Evolutionary conservation across 2,329 filamentous ascomycete genomes (phyloP).

Genomic region (Stachybotrys elegans): DNA sequence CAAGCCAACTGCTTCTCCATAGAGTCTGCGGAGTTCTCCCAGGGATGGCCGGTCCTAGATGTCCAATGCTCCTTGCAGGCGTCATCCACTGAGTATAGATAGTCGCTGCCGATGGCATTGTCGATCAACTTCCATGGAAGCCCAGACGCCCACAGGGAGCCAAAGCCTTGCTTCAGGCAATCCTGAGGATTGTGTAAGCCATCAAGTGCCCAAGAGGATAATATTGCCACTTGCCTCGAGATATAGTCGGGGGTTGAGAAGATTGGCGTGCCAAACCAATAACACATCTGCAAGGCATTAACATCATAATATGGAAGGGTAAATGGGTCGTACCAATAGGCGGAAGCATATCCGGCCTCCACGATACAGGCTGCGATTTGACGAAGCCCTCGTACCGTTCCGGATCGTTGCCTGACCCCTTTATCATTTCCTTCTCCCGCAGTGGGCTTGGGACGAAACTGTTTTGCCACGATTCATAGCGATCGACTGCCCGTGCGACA

Average conservation of each 20-base stretch:
- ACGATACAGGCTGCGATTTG: constrained; percentile 5
- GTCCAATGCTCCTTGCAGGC: constrained; percentile 39
- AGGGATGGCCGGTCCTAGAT: constrained; percentile 38
- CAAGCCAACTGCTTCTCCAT: constrained; percentile 42
- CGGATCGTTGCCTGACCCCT: not conserved
- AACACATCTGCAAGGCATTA: constrained; percentile 47
- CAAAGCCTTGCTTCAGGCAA: constrained; percentile 12
- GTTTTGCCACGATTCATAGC: constrained; percentile 58
- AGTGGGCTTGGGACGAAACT: constrained; percentile 7
- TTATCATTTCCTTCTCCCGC: constrained; percentile 9
- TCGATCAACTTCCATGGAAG: constrained; percentile 60
- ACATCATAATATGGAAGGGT: not conserved
- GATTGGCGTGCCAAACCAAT: constrained; percentile 69
- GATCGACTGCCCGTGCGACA: constrained; percentile 55
- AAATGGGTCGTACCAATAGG: constrained; percentile 13
- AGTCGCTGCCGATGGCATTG: constrained; percentile 46
- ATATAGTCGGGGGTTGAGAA: constrained; percentile 63
- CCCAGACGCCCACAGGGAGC: constrained; percentile 44
- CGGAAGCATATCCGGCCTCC: constrained; percentile 12
- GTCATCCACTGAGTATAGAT: constrained; percentile 44
- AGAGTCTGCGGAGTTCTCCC: constrained; percentile 50
- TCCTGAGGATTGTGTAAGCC: constrained; percentile 25
- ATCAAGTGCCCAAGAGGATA: constrained; percentile 43
- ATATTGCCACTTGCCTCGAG: constrained; percentile 52
- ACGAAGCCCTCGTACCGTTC: constrained; percentile 10